Base-by-base conservation (phyloP, 805 yeast species). In the Metschnikowia cerradonensis region DNA sequence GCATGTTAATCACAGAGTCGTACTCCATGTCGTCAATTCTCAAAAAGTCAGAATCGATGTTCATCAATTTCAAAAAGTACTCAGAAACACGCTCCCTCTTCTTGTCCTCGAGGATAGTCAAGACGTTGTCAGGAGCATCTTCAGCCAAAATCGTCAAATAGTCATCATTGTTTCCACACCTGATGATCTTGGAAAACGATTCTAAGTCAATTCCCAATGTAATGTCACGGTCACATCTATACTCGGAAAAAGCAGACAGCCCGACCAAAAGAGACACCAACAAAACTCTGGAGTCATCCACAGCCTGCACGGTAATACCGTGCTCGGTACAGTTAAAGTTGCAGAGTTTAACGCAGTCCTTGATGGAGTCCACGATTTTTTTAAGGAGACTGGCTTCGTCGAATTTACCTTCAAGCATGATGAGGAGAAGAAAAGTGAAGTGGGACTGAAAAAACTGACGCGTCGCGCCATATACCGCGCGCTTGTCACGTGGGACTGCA, bases 251-350 rank as follows among this genome's bases (percentile, higher is more conserved):
- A 11, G 96, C 91, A 54, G 88, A 91, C 56, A 84, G 82, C 52
- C 95, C 96, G 59, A 94, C 86, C 60, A 88, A 81, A 56, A 94
- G 76, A 19, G 96, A 87, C 38, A 92, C 96, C 57, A 94, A 79
- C 56, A 91, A 80, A 52, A 94, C 97, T 78, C 97, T 89, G 26
- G 99, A 90, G 67, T 90, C 95, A 72, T 94, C 99, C 60, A 94
- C 94, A 26, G 99, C 98, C 76, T 94, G 98, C 20, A 95, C 92
- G 10, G 95, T 86, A 63, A 94, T 86, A 59, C 99, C 99, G 55
- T 83, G 81, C 68, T 88, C 94, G n/a, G 95, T 83, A 75, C 97
- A 94, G 76, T 90, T 94, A 78, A 94, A 89, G 79, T 94, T 94
- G 76, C 97, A 94, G 61, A 91, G 80, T 63, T 88, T 89, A 55